Evolutionary conservation across 352 stramenopile genomes (phyloP).

Genomic region (Elongisporangium anandrum): DNA sequence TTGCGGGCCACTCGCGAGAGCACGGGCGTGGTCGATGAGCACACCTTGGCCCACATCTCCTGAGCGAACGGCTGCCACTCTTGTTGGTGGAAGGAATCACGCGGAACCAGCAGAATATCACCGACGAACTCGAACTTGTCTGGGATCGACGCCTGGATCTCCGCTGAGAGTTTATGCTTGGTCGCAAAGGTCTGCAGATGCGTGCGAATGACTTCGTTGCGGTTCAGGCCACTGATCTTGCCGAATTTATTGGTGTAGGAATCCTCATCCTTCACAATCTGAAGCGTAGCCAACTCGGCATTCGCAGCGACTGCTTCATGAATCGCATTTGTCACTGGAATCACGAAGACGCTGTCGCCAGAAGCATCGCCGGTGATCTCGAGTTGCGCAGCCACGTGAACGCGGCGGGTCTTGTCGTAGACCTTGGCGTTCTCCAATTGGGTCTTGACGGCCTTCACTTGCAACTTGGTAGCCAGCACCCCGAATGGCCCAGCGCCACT

Average conservation of each 20-base stretch:
- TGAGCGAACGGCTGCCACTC: conserved; percentile 48
- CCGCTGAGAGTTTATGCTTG: conserved; percentile 31
- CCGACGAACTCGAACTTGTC: conserved; percentile 78
- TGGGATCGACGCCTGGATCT: conserved; percentile 33
- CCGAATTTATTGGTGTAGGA: conserved; percentile 73
- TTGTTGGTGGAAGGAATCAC: conserved; percentile 52
- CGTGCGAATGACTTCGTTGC: conserved; percentile 66
- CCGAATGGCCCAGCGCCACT: not conserved
- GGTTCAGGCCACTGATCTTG: conserved; percentile 63
- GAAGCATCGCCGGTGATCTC: conserved; percentile 8
- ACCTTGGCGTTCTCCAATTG: conserved; percentile 49
- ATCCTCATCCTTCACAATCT: conserved; percentile 49
- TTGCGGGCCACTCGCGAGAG: conserved; percentile 80
- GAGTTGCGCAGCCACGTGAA: conserved; percentile 37
- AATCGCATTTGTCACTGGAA: conserved; percentile 54
- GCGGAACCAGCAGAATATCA: conserved; percentile 68
- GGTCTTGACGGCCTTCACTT: conserved; percentile 81
- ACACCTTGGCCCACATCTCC: conserved; percentile 69
- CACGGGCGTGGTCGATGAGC: conserved; percentile 33
- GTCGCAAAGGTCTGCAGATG: conserved; percentile 48
- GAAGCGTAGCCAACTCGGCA: conserved; percentile 25
- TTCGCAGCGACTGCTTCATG: conserved; percentile 15
- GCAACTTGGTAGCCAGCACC: conserved; percentile 33
- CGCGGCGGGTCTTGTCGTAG: conserved; percentile 79
- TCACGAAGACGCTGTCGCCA: conserved; percentile 36